Conservation (phyloP, 2,329 filamentous ascomycete species). For the Domatiomyces globalis region DNA sequence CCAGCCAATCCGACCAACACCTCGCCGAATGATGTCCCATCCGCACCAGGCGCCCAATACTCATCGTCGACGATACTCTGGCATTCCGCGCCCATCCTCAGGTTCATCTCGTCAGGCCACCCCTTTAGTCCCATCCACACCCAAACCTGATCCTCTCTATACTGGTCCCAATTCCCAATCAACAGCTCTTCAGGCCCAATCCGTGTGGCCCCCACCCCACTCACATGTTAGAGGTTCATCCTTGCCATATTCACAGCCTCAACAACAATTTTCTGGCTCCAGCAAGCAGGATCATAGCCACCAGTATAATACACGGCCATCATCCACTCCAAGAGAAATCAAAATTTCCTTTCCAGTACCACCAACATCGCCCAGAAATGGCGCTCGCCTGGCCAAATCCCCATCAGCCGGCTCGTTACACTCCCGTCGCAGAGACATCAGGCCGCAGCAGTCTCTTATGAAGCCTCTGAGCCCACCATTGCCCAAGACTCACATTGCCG, state of each 20-base stretch:
- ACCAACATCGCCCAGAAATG: background rate
- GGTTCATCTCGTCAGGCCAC: background rate
- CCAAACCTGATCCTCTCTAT: background rate
- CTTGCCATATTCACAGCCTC: background rate
- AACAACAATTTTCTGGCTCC: background rate
- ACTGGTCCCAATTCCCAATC: background rate
- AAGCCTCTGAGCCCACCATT: constrained; percentile 12
- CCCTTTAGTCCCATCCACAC: background rate
- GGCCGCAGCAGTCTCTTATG: constrained; percentile 9
- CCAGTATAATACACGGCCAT: background rate
- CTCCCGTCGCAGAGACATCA: constrained; percentile 4
- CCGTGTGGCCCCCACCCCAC: background rate
- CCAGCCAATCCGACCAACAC: background rate
- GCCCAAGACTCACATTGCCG: constrained; percentile 10
- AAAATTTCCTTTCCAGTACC: no score
- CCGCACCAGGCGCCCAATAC: background rate
- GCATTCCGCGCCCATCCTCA: background rate
- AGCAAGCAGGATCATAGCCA: background rate
- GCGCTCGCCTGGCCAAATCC: background rate
- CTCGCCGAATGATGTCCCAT: background rate
- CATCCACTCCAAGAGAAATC: no score
- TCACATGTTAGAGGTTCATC: background rate
- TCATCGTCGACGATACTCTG: background rate
- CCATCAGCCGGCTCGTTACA: background rate
- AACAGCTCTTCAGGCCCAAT: background rate